Evolutionary conservation across 2,329 filamentous ascomycete species (phyloP), one percentile per base, ranked within the genome.

Genomic region (Pyrenochaeta sp.): DNA sequence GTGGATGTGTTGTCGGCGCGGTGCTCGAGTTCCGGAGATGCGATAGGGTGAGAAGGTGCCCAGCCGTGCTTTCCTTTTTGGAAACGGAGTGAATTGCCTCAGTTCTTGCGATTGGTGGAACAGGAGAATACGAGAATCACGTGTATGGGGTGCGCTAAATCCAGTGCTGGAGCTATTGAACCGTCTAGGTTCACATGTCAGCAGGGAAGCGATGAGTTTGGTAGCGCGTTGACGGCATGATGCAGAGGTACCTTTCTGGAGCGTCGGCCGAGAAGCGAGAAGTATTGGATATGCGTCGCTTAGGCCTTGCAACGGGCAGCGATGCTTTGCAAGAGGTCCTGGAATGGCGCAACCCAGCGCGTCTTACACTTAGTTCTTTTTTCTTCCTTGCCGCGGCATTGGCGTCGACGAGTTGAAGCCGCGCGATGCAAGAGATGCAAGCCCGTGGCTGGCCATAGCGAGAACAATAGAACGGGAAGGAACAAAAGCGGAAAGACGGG

Each of bases 81-180:
- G 62, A 60, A 52, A 51, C 64, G 63, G 64, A 63, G 54, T 58
- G 47, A 47, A 57, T 52, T 51, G 23, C 42, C 21, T 49, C n/a
- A 47, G 45, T 30, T 45, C 39, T 20, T 35, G 45, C 42, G 32
- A 53, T 61, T 60, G 54, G 57, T 59, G 55, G 55, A 55, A 29
- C 20, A 31, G 27, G 31, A 41, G 51, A 21, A 30, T 29, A 54
- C 41, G 17, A n/a, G 29, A 20, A 54, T 60, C 58, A 64, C 61
- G 62, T 64, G 64, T 51, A 46, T 42, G 42, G 23, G 33, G 39
- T 56, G 55, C 51, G 53, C 57, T 43, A 37, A 29, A 29, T 17
- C 39, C 51, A 49, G 33, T 30, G 36, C 17, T 43, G 43, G 44
- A n/a, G 11, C 50, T 50, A 49, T 47, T 29, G 37, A 36, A 27